phyloP scores from a whole-genome alignment of 225 moss, liverwort and hornwort genomes.

The Rhytidiadelphus loreus region DNA sequence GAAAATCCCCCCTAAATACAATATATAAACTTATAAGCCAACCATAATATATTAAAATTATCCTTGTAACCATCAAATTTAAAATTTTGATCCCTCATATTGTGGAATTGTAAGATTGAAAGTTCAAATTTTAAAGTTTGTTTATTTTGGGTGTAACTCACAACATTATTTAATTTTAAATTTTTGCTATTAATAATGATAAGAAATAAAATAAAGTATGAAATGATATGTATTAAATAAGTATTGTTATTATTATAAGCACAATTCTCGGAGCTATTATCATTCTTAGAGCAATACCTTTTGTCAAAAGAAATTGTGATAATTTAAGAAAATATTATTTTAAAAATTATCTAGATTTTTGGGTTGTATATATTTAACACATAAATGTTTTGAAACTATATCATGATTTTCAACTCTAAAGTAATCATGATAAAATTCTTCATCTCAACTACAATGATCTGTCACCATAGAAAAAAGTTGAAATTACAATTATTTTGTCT shows the following conservation, averaged over 20 bases:
- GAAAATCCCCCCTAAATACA: neutral
- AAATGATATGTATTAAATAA: neutral
- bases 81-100: neutral
- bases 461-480: no score
- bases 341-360: rapidly evolving
- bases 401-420: neutral
- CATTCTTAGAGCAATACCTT: neutral
- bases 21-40: neutral
- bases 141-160: neutral
- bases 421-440: neutral
- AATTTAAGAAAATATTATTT: neutral
- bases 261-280: neutral
- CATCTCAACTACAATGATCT: neutral
- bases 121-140: neutral
- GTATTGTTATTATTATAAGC: no score
- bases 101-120: neutral
- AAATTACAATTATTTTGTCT: neutral
- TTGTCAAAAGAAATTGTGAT: neutral
- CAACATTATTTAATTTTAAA: neutral
- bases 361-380: neutral
- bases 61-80: neutral
- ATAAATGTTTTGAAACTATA: no score
- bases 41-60: neutral
- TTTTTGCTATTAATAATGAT: no score
- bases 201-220: neutral